Evolutionary conservation across 345 rosid species (phyloP).

Genomic region (Lagerstroemia speciosa): DNA sequence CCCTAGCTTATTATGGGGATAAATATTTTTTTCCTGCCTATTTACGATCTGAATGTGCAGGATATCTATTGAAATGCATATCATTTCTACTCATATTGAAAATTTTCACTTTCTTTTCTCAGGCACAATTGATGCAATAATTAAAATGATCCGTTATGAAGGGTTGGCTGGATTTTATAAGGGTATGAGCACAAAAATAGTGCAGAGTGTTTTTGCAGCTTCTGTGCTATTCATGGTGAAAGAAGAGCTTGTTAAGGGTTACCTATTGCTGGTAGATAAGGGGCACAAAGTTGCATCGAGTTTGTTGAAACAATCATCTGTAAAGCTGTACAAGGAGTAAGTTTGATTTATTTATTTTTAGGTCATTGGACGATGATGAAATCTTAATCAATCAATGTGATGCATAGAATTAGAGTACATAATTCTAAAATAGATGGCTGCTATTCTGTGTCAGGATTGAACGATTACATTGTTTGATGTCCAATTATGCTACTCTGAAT

Average conservation of each 20-base stretch:
- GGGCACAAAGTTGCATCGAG: constrained; percentile 22
- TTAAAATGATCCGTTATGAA: constrained; percentile 55
- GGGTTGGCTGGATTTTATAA: constrained; percentile 53
- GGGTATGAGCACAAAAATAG: constrained; percentile 74
- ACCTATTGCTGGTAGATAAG: constrained; percentile 29
- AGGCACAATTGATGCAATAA: constrained; percentile 56
- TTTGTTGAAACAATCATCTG: constrained; percentile 13
- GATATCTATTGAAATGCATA: neutral
- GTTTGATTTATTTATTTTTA: neutral
- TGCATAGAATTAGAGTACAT: neutral
- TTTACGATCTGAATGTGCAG: neutral
- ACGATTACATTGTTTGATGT: neutral
- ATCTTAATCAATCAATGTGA: neutral
- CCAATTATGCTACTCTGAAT: neutral
- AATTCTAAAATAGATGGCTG: neutral
- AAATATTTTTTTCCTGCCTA: neutral
- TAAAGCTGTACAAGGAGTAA: constrained; percentile 1
- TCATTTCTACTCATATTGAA: neutral
- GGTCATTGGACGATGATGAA: neutral
- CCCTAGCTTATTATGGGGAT: neutral
- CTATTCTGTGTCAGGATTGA: neutral
- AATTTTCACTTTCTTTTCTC: neutral
- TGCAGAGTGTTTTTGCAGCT: constrained; percentile 72
- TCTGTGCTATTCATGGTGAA: constrained; percentile 67
- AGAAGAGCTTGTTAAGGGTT: constrained; percentile 59